A percentile compares a stretch with the other conserved stretches of the same genome.
Conservation (phyloP, 177 flowering plant species). For the Vitis hybrid region DNA sequence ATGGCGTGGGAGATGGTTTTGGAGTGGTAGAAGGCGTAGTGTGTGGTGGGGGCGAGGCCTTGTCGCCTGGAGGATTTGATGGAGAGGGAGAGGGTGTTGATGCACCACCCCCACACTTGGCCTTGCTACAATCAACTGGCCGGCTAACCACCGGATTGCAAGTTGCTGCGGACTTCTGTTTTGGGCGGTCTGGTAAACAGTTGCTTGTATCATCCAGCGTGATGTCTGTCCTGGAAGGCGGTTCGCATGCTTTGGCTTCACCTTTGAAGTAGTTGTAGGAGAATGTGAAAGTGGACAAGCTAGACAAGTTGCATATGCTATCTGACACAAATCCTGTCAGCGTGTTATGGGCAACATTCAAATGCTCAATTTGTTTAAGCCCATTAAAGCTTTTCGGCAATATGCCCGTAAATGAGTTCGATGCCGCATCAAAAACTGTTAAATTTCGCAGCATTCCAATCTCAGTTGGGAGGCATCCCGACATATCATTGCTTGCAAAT, state of each 20-base stretch:
- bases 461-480: conserved; percentile 27
- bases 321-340: conserved; percentile 32
- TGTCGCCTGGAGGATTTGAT: too few species aligned
- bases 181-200: conserved; percentile 31
- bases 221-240: conserved; percentile 3
- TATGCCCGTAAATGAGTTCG: conserved; percentile 23
- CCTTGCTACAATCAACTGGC: conserved; percentile 31
- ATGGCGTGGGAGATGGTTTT: too few species aligned
- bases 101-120: conserved; percentile 16
- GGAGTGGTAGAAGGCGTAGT: too few species aligned
- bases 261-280: conserved; percentile 39
- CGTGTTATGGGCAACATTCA: conserved; percentile 25
- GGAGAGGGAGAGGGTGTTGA: not conserved
- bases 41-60: not conserved
- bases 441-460: conserved; percentile 26
- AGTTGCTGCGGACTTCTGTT: conserved; percentile 15
- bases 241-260: conserved; percentile 17
- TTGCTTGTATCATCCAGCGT: conserved; percentile 24
- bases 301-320: conserved; percentile 24
- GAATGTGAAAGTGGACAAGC: conserved; percentile 31
- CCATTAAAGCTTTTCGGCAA: conserved; percentile 26
- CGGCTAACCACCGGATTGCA: conserved; percentile 21
- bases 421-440: conserved; percentile 25
- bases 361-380: conserved; percentile 16
- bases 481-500: conserved; percentile 19